Base-by-base conservation (phyloP, 768 basidiomycete genomes). In the Termitomyces sp. region DNA sequence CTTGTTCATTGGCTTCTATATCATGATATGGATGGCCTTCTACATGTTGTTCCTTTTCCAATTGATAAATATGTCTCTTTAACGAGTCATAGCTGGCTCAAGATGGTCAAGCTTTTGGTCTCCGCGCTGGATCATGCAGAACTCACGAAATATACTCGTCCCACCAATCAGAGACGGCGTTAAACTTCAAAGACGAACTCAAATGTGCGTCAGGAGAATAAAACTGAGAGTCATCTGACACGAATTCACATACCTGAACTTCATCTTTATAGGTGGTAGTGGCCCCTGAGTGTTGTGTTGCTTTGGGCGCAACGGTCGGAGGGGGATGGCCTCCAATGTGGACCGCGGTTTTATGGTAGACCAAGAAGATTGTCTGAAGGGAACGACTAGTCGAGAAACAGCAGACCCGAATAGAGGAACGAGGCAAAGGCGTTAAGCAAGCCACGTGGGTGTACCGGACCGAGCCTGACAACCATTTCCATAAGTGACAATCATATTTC, bases 141-240 rank as follows among this genome's bases (percentile, higher is more conserved):
- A 80, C 88, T 58, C 63, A 93, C 85, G 87, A 82, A 44, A 95
- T 90, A 66, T 95, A 95, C 48, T 93, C 87, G 58, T 92, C 89
- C 86, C 88, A 90, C 92, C 92, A 94, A 49, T 95, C 92, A 0
- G 91, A 77, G 24, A 93, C 88, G 2, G 91, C 89, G 62, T 95
- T 95, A 71, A 94, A 94, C 68, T 92, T 90, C 64, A 94, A 79
- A 9, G 90, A 88, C 32, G 88, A 89, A 63, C 88, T 90, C 53
- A 0, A 54, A 8, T 34, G 34, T 26, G 26, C 24, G 54, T 56
- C 35, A 47, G 32, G 28, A 14, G 40, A 35, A 22, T 17, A 40
- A 44, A 45, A 17, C 12, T 26, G 14, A 50, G 48, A 7, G 26
- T 47, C 19, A 41, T 34, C 9, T 28, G 35, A 24, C 44, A 34